Conservation (phyloP, 805 yeast species). For the Sungouiozyma ichnusensis region DNA sequence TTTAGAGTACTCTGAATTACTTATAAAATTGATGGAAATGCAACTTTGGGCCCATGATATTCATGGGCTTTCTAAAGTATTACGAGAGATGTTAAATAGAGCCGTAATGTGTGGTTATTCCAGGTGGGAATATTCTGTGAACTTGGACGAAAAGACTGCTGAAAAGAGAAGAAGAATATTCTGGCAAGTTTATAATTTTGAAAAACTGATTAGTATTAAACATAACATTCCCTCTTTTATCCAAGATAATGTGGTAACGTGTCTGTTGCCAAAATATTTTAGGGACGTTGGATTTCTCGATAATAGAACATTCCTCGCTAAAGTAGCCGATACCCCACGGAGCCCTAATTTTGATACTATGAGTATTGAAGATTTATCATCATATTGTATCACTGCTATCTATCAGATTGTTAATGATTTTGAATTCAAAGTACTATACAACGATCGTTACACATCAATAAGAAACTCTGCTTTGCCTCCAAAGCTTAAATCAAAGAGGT, state of each 20-base stretch:
- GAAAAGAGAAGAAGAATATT: constrained; percentile 21
- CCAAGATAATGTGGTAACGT: constrained; percentile 14
- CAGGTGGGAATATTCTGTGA: constrained; percentile 29
- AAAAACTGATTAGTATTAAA: constrained; percentile 10
- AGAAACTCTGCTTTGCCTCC: constrained; percentile 18
- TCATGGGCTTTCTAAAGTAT: constrained; percentile 15
- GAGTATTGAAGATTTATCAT: constrained; percentile 7
- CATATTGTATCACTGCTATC: constrained; percentile 16
- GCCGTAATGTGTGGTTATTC: constrained; percentile 21
- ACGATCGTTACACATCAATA: constrained; percentile 21
- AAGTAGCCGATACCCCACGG: constrained; percentile 7
- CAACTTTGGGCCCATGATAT: constrained; percentile 20
- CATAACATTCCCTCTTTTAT: constrained; percentile 16
- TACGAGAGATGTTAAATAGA: constrained; percentile 15
- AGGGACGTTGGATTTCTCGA: constrained; percentile 19
- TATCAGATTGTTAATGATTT: constrained; percentile 14
- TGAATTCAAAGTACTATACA: constrained; percentile 14
- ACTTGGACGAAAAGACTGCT: constrained; percentile 22
- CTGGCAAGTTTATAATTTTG: constrained; percentile 25
- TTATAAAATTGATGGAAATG: constrained; percentile 16
- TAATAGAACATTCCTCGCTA: constrained; percentile 11
- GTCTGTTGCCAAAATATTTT: constrained; percentile 19
- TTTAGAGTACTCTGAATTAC: constrained; percentile 20
- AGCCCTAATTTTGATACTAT: constrained; percentile 10
- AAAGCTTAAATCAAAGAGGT: constrained; percentile 8